Conservation (phyloP, 2,329 filamentous ascomycete genomes). For the Claviceps monticola region DNA sequence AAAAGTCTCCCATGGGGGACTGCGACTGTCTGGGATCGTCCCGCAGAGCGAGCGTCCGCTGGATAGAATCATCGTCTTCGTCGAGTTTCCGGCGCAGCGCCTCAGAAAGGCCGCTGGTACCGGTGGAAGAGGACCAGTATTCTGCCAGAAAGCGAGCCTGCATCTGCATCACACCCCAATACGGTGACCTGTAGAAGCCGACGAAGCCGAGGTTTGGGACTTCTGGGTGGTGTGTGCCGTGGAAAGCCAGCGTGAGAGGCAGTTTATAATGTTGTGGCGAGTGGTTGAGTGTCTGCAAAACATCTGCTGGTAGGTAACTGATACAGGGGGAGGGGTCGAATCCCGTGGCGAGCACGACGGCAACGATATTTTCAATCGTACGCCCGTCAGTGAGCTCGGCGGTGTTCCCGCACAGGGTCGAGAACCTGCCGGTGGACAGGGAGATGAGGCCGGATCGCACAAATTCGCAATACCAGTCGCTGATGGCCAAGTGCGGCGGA, state of each 20-base stretch:
- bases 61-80: slow-evolving; percentile 28
- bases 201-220: slow-evolving; percentile 61
- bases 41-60: slow-evolving; percentile 36
- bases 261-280: slow-evolving; percentile 38
- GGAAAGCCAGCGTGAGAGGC: slow-evolving; percentile 54
- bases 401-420: slow-evolving; percentile 20
- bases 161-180: slow-evolving; percentile 82
- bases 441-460: slow-evolving; percentile 50
- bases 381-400: slow-evolving; percentile 18
- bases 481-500: slow-evolving; percentile 55
- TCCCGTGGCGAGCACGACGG: slow-evolving; percentile 62
- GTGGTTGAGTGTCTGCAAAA: slow-evolving; percentile 44
- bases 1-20: slow-evolving; percentile 75
- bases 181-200: slow-evolving; percentile 72
- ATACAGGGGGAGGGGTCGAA: slow-evolving; percentile 53
- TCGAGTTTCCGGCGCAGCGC: slow-evolving; percentile 26
- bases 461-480: slow-evolving; percentile 60
- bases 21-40: slow-evolving; percentile 42
- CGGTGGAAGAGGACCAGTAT: slow-evolving; percentile 37
- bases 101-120: slow-evolving; percentile 9
- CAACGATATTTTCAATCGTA: slow-evolving; percentile 42
- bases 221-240: slow-evolving; percentile 46
- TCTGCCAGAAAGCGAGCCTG: slow-evolving; percentile 56
- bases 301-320: slow-evolving; percentile 44
- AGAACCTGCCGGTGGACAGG: slow-evolving; percentile 32